Evolutionary conservation across 768 basidiomycete genomes (phyloP).

Genomic region (Pleurotus salmoneostramineus): DNA sequence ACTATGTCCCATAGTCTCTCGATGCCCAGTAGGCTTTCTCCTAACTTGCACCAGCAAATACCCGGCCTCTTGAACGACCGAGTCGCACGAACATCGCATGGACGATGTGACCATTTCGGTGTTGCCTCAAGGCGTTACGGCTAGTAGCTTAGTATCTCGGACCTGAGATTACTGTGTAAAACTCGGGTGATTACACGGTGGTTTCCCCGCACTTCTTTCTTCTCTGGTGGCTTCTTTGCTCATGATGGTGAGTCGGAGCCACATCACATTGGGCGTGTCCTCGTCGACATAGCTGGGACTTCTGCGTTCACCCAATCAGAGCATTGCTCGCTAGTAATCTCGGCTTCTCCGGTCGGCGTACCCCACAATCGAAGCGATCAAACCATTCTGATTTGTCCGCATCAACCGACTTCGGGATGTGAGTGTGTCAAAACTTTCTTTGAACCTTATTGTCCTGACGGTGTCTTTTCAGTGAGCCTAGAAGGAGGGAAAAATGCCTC

Average conservation of each 20-base stretch:
- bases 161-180: background rate
- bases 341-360: background rate
- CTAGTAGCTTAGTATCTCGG: background rate
- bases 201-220: background rate
- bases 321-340: background rate
- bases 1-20: no score
- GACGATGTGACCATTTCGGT: background rate
- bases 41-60: no score
- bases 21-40: no score
- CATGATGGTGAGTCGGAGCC: background rate
- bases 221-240: background rate
- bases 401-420: background rate
- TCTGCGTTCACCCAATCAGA: background rate
- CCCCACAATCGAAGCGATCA: background rate
- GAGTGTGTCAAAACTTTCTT: background rate
- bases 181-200: conserved; percentile 3
- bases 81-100: background rate
- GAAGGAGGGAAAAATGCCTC: background rate
- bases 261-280: background rate
- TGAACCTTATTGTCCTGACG: background rate
- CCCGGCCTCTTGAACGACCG: background rate
- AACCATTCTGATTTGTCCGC: no score
- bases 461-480: background rate
- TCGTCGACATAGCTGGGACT: background rate
- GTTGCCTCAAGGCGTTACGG: background rate